Evolutionary conservation across 768 basidiomycete species (phyloP), one percentile per base, ranked within the genome.

Genomic region (Calocybe gangraenosa): DNA sequence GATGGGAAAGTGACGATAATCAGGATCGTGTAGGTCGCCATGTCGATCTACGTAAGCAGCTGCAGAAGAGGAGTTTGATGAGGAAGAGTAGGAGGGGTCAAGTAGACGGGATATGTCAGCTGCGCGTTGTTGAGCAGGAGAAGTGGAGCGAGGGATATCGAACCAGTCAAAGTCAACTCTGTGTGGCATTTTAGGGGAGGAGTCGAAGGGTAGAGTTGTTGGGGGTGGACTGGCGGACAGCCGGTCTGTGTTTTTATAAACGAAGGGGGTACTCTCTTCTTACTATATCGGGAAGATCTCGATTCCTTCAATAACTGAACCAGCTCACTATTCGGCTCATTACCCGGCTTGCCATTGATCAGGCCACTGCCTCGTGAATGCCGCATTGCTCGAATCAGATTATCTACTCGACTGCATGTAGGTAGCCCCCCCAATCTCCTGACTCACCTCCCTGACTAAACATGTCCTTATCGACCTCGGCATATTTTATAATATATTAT

Each of bases 21-120:
- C 82, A 18, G 82, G 82, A 60, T 84, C 82, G 56, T 84, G 81
- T 19, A 82, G 65, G 60, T 80, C 75, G 39, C 81, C 82, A 48
- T 74, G 67, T 58, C 65, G 67, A 69, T 84, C 82, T 50, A 82
- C 73, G 56, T 81, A 82, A 47, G 73, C 79, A 15, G 56, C 43
- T 59, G 43, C 55, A 48, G 38, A 47, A 3, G 62, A 49, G 50
- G 65, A 22, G 14, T 57, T 45, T 1, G 53, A 28, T 41, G 71
- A 58, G 30, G 78, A 66, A 65, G 34, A 35, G 34, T 82, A 82
- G 15, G 79, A 65, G 3, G 81, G 81, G 67, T 83, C 81, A 54
- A 83, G 79, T 40, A 83, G 71, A 37, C 81, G 78, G 2, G 77
- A 71, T 53, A 83, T 70, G 65, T 83, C 81, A 3, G 73, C 66